Evolutionary conservation across 2,329 filamentous ascomycete species (phyloP), one percentile per base, ranked within the genome.

Genomic region (Colletotrichum chlorophyti): DNA sequence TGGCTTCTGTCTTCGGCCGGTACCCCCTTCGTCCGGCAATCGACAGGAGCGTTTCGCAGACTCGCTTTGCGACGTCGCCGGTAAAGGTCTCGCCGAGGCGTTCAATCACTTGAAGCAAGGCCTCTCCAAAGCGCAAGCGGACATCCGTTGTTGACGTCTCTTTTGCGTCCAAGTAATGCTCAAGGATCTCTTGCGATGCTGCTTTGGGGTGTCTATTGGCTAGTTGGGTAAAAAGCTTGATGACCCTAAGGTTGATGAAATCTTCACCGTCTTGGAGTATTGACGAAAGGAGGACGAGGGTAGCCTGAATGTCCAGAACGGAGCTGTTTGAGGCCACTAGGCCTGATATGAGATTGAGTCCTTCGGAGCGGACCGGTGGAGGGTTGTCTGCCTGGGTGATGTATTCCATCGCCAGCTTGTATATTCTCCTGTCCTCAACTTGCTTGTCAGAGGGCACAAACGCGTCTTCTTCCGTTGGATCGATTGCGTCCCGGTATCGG

Each of bases 61-160:
- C 79, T 14, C 79, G 71, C 29, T 74, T 69, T 0, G 86, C 84
- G 0, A 78, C 69, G 0, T 83, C 80, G 1, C 82, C 83, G 0
- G 79, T 69, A 58, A 89, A 87, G 0, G 79, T 81, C 49, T 80
- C 74, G 5, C 83, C 82, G 2, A 87, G 76, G 6, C 80, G 79
- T 67, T 90, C 81, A n/a, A 89, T 79, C 0, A 89, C 83, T 64
- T 87, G 85, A 2, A 86, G 66, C 19, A 91, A 71, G 0, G 86
- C 85, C 69, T 93, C 89, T 45, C 88, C 90, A 61, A 91, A 83
- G 8, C 88, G 80, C 0, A 92, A 77, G 2, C 90, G 82, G 2
- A 83, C 79, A 68, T 92, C 89, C 0, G 90, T 81, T 0, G 76
- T 69, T 6, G 75, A 71, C n/a, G 75, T 76, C 68, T 91, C 87